Percentiles rank a stretch among this genome's conserved stretches.
Conservation (phyloP, 1,139 yeast species). For the Nakaseomyces glabratus region DNA sequence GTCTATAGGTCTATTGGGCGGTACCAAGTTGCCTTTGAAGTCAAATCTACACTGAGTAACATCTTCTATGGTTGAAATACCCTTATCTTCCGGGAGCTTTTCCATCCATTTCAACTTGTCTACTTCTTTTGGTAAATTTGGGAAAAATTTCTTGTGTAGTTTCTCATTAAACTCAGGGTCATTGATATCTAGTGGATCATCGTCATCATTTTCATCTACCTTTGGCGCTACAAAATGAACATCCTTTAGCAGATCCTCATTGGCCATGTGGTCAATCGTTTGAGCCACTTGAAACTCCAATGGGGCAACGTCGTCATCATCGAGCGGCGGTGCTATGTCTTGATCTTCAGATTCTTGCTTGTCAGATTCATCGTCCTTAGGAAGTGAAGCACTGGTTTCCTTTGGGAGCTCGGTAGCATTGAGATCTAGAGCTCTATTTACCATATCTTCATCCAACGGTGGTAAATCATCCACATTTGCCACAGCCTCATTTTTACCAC, state of each 20-base stretch:
- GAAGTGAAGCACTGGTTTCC: neutral
- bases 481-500: slow-evolving; percentile 42
- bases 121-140: slow-evolving; percentile 78
- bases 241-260: slow-evolving; percentile 35
- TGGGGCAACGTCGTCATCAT: slow-evolving; percentile 42
- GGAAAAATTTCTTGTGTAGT: slow-evolving; percentile 77
- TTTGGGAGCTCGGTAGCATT: too few species aligned
- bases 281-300: slow-evolving; percentile 34
- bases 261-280: slow-evolving; percentile 39
- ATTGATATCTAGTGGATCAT: slow-evolving; percentile 44
- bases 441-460: slow-evolving; percentile 27
- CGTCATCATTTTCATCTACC: slow-evolving; percentile 25
- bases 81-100: slow-evolving; percentile 40
- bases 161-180: slow-evolving; percentile 74
- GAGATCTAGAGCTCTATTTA: slow-evolving; percentile 32
- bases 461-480: slow-evolving; percentile 29
- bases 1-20: slow-evolving; percentile 38
- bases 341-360: slow-evolving; percentile 7
- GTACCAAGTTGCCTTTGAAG: slow-evolving; percentile 69
- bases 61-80: slow-evolving; percentile 44
- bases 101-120: slow-evolving; percentile 88
- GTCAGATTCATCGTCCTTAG: neutral
- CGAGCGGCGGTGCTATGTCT: slow-evolving; percentile 5
- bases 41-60: slow-evolving; percentile 75
- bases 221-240: slow-evolving; percentile 61